phyloP scores from a whole-genome alignment of 2,329 filamentous ascomycete genomes.

The Aspergillus quadrilineatus region DNA sequence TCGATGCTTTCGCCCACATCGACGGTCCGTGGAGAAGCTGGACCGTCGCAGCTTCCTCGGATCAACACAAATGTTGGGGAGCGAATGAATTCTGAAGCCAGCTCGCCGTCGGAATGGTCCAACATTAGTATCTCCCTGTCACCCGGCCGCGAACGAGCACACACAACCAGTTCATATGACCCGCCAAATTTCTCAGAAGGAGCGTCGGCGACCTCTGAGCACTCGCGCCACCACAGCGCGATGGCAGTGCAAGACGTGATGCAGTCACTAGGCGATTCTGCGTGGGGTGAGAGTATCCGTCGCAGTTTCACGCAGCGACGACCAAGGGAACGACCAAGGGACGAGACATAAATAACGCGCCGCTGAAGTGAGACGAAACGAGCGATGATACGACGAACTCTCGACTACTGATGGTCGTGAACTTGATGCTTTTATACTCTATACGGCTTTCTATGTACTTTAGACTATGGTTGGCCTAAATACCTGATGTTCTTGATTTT shows the following conservation, averaged over 20 bases:
- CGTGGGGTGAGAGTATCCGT: slow-evolving; percentile 90
- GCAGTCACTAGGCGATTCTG: slow-evolving; percentile 81
- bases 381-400: slow-evolving; percentile 17
- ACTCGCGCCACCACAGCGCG: slow-evolving; percentile 64
- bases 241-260: slow-evolving; percentile 76
- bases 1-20: slow-evolving; percentile 37
- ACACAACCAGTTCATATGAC: slow-evolving; percentile 32
- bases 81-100: slow-evolving; percentile 33
- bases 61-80: slow-evolving; percentile 43
- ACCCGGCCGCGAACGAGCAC: slow-evolving; percentile 28
- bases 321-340: slow-evolving; percentile 13
- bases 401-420: neutral
- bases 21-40: slow-evolving; percentile 30
- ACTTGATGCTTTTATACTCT: slow-evolving; percentile 10
- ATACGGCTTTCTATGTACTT: slow-evolving; percentile 5
- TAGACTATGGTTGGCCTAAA: neutral
- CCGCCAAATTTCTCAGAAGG: slow-evolving; percentile 19
- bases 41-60: slow-evolving; percentile 49
- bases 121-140: slow-evolving; percentile 53
- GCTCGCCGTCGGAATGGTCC: slow-evolving; percentile 48
- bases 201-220: slow-evolving; percentile 26
- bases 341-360: slow-evolving; percentile 12
- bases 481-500: slow-evolving; percentile 1
- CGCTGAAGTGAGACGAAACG: slow-evolving; percentile 16
- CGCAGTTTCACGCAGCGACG: slow-evolving; percentile 73